phyloP scores from a whole-genome alignment of 2,329 filamentous ascomycete species.

The Aspergillus caelatus region DNA sequence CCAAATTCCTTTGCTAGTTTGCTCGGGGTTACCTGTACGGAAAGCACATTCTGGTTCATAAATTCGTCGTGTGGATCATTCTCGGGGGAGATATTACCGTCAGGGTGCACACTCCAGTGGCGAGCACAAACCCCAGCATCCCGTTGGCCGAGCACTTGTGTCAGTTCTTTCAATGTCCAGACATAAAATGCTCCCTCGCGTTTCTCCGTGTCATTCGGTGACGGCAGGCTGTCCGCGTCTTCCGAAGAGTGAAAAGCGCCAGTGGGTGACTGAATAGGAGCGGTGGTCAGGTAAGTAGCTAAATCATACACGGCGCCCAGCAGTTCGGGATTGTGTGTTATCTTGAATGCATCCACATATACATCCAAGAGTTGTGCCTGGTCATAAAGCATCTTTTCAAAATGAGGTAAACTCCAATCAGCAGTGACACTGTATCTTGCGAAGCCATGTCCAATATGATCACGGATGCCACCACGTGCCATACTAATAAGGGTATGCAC shows the following conservation, averaged over 20 bases:
- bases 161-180: constrained; percentile 88
- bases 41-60: constrained; percentile 87
- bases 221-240: constrained; percentile 81
- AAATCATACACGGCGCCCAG: constrained; percentile 79
- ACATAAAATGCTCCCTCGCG: constrained; percentile 92
- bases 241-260: constrained; percentile 88
- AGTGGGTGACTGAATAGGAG: constrained; percentile 65
- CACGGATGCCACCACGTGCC: constrained; percentile 70
- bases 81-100: constrained; percentile 81
- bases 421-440: constrained; percentile 85
- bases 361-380: constrained; percentile 82
- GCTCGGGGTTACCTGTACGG: constrained; percentile 67
- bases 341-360: constrained; percentile 83
- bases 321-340: constrained; percentile 70
- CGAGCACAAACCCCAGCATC: constrained; percentile 74
- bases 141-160: constrained; percentile 69
- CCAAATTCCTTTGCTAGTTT: constrained; percentile 76
- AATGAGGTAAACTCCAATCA: constrained; percentile 93
- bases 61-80: constrained; percentile 93
- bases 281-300: constrained; percentile 78
- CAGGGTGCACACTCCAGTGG: constrained; percentile 80
- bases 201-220: constrained; percentile 75
- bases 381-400: constrained; percentile 96
- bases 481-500: constrained; percentile 79
- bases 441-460: constrained; percentile 77